Evolutionary conservation across 805 yeast species (phyloP), one percentile per base, ranked within the genome.

Genomic region (Suhomyces sp.): DNA sequence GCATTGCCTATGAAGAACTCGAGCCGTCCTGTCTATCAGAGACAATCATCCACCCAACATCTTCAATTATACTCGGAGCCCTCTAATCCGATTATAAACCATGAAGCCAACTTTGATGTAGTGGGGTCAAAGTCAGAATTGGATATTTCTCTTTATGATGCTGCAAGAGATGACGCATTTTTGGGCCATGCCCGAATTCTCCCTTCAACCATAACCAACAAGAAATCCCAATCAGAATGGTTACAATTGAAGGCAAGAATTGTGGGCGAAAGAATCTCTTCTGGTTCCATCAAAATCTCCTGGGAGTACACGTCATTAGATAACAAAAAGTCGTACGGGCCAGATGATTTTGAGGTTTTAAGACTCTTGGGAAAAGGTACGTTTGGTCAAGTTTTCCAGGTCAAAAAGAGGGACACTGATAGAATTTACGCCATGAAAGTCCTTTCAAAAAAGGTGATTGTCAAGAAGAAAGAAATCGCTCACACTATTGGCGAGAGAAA

Each of bases 371-470:
- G 99, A 55, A 91, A 90, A 66, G 99, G 99, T 50, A 94, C 98
- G 1, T 93, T 93, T 76, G 99, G 99, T 29, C 97, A 90, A 73
- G 99, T 93, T 35, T 94, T 87, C 71, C 99, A 94, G 74, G 99
- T 94, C 43, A 84, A 87, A 57, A 94, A 93, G 79, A 80, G 80
- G 59, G 98, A 94, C 66, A 90, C 96, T 6, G 82, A 83, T 53
- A 82, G 97, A 61, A 87, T 94, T 53, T 94, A 94, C 67, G 99
- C 99, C 40, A 94, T 94, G 99, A 94, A 94, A 72, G 96, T 93
- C 25, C 80, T 94, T 49, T 87, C 96, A 22, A 94, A 94, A 69
- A 92, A 92, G 67, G 93, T 91, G 43, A 94, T 94, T 68, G 97
- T 94, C 47, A 91, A 89, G 69, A 94, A 94, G 79, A 93, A 93